Evolutionary conservation across 345 rosid genomes (phyloP), one percentile per base, ranked within the genome.

Genomic region (Melaleuca quinquenervia): DNA sequence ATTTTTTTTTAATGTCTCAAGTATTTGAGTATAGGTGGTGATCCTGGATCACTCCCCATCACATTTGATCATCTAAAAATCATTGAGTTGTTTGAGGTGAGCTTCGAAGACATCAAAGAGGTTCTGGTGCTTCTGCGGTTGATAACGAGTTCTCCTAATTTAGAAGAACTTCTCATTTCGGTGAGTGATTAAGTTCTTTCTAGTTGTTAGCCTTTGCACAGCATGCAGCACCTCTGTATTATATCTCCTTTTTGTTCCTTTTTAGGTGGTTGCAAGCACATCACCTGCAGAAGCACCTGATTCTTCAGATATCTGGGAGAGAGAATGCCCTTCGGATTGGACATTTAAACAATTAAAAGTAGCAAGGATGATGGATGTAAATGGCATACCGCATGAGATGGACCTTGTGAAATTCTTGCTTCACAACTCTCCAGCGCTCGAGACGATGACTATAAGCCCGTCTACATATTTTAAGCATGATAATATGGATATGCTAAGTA

Each of bases 21-120:
- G 99, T 97, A 94, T 90, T 94, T 97, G 93, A 97, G 99, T 85
- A 89, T 96, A 89, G 99, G 99, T 86, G 89, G 92, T 90, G 92
- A 92, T 88, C 94, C 92, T 11, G 94, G 94, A 89, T 89, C 86
- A 84, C 89, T 91, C 85, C 92, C 95, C 6, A 85, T 94, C 55
- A 94, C 94, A n/a, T 94, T 93, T 82, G 91, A 82, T 84, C 90
- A 90, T 90, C 92, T 96, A 7, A 93, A 91, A 83, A 89, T 88
- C 10, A 93, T 96, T 87, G 98, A 95, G 87, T 87, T 96, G 49
- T 92, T 90, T 91, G 94, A 95, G 94, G 97, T 97, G 78, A 94
- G 98, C 85, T 96, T 96, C 82, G 99, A 97, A 90, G 99, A 97
- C 91, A 90, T 88, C 83, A 93, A 91, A 56, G 98, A 96, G 92